A percentile compares a stretch with the other conserved stretches of the same genome.
Conservation (phyloP, 1,284 basidiomycete species). For the Ceratobasidium sp. region DNA sequence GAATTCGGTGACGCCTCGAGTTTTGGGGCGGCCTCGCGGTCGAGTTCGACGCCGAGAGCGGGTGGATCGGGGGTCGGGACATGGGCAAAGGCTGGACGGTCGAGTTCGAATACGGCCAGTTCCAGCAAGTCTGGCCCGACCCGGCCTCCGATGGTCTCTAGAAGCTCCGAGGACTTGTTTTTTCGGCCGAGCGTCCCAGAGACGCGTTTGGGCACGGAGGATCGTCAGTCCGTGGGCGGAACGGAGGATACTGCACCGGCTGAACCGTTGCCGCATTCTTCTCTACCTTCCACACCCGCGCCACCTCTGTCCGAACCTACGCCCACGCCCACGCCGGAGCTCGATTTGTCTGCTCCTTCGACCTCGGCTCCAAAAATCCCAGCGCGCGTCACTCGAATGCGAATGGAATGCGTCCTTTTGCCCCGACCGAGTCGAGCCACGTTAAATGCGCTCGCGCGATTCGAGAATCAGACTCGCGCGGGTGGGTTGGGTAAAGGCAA, state of each 20-base stretch:
- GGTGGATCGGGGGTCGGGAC: too few relatives aligned
- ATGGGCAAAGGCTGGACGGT: too few relatives aligned
- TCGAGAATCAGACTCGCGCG: background rate
- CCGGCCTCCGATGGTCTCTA: background rate
- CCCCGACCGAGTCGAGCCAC: background rate
- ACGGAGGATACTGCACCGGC: too few relatives aligned
- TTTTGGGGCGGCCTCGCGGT: too few relatives aligned
- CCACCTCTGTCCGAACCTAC: background rate
- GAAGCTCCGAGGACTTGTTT: background rate
- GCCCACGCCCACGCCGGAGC: background rate
- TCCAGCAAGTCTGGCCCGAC: background rate
- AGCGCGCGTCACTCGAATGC: background rate
- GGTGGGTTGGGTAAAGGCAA: background rate
- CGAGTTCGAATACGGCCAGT: too few relatives aligned
- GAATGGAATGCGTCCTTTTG: constrained; percentile 27
- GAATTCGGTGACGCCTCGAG: background rate
- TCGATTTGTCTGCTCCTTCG: too few relatives aligned
- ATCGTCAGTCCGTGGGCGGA: too few relatives aligned
- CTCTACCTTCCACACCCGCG: background rate
- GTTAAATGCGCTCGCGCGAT: background rate
- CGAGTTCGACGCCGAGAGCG: too few relatives aligned
- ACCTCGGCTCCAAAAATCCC: background rate
- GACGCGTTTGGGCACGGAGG: too few relatives aligned
- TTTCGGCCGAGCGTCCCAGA: background rate
- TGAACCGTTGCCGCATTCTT: background rate